Evolutionary conservation across 2,329 filamentous ascomycete species (phyloP).

Genomic region (Calonectria naviculata): DNA sequence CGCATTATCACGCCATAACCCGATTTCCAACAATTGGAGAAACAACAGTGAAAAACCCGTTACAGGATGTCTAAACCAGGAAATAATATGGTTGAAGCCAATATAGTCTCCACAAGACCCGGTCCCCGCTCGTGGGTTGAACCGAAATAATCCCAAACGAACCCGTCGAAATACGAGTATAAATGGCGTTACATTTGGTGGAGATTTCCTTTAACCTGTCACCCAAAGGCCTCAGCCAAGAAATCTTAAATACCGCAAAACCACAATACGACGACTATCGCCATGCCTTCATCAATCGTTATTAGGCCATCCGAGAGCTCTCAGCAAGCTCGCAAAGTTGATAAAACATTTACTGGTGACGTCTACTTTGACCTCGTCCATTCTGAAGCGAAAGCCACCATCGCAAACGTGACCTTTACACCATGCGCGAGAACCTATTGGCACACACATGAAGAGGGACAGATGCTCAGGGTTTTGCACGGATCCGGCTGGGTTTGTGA

Average conservation of each 20-base stretch:
- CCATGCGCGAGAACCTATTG: conserved; percentile 14
- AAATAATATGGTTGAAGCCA: too few species aligned
- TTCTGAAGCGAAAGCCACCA: background rate
- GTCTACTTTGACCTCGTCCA: conserved; percentile 9
- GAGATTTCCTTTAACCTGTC: background rate
- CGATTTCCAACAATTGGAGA: too few species aligned
- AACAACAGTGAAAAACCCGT: too few species aligned
- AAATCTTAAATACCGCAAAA: background rate
- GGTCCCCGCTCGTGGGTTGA: background rate
- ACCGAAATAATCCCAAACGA: background rate
- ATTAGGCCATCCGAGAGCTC: background rate
- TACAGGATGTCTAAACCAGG: too few species aligned
- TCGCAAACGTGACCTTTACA: conserved; percentile 10
- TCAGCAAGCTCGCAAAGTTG: background rate
- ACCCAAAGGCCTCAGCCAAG: background rate
- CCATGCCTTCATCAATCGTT: background rate
- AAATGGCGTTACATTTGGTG: conserved; percentile 1
- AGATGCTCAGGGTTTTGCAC: conserved; percentile 1
- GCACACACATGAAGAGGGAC: conserved; percentile 14
- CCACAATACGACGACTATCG: background rate
- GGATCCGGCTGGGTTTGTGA: conserved; percentile 16
- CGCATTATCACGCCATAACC: background rate
- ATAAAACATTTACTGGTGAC: conserved; percentile 13
- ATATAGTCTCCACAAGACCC: background rate
- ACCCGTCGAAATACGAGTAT: background rate